phyloP scores from a whole-genome alignment of 164 flowering plant genomes.

The Brasenia schreberi region DNA sequence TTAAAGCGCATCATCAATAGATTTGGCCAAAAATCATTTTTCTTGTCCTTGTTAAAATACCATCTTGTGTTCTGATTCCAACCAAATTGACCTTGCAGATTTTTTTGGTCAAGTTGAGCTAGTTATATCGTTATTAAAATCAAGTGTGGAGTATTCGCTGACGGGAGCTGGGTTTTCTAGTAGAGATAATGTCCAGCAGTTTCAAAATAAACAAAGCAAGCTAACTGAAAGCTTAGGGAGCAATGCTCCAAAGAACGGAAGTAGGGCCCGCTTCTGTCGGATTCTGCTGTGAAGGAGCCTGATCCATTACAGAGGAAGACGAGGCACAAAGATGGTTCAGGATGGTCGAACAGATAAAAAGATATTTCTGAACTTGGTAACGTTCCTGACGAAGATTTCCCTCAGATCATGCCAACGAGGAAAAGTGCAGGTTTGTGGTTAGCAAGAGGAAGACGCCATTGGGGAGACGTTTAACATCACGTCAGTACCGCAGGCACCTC shows the following conservation, averaged over 20 bases:
- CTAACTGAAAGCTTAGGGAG: background rate
- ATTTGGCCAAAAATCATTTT: too few species aligned
- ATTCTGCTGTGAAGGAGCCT: background rate
- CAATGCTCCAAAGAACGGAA: background rate
- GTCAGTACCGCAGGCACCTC: too few species aligned
- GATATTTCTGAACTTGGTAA: background rate
- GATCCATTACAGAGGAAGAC: background rate
- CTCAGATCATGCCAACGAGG: background rate
- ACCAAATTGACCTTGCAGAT: too few species aligned
- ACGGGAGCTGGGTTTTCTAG: too few species aligned
- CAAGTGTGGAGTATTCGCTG: too few species aligned
- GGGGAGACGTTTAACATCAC: background rate
- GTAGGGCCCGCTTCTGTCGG: background rate
- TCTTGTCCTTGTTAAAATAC: too few species aligned
- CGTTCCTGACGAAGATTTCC: background rate
- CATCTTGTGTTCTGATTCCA: too few species aligned
- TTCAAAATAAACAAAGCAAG: background rate
- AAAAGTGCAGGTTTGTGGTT: background rate
- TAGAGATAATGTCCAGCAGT: too few species aligned
- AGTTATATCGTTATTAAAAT: too few species aligned
- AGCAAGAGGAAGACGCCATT: background rate
- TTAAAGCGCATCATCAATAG: too few species aligned
- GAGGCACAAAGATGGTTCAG: background rate
- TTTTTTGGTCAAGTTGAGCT: too few species aligned
- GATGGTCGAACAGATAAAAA: background rate